phyloP scores from a whole-genome alignment of 1,139 yeast genomes.

The Zygosaccharomyces sapae region DNA sequence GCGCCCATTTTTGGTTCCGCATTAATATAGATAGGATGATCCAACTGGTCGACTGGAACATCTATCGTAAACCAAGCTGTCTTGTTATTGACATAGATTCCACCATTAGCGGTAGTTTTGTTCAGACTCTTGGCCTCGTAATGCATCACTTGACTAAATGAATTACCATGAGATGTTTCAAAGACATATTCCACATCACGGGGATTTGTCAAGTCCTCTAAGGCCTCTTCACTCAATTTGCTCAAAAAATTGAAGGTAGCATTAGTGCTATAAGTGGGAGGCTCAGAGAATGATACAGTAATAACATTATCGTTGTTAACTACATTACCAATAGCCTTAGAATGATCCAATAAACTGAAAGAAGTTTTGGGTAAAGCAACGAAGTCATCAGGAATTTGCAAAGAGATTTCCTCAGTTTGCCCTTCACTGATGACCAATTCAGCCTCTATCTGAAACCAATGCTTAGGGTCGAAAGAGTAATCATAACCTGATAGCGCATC shows the following conservation, averaged over 20 bases:
- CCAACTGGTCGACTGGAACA: constrained; percentile 25
- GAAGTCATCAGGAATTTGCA: constrained; percentile 28
- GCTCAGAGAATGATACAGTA: constrained; percentile 20
- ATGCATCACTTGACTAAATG: constrained; percentile 21
- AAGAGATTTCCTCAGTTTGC: constrained; percentile 17
- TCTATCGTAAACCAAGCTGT: constrained; percentile 32
- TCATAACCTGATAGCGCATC: constrained; percentile 25
- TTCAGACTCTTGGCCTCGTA: constrained; percentile 21
- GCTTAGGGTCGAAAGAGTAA: constrained; percentile 25
- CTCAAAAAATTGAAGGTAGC: constrained; percentile 28
- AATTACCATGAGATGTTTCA: constrained; percentile 20
- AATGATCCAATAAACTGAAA: constrained; percentile 21
- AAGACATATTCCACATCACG: constrained; percentile 21
- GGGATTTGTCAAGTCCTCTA: constrained; percentile 19
- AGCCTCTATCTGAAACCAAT: constrained; percentile 30
- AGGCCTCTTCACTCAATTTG: constrained; percentile 19
- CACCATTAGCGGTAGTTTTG: constrained; percentile 26
- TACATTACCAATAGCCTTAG: constrained; percentile 23
- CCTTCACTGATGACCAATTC: constrained; percentile 26
- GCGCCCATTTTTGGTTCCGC: constrained; percentile 19
- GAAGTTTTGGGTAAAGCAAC: constrained; percentile 20
- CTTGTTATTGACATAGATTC: constrained; percentile 21
- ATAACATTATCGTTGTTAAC: constrained; percentile 20
- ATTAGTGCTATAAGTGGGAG: constrained; percentile 13
- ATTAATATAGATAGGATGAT: constrained; percentile 21